These are phyloP conservation scores for Ganoderma boninense DNA, from an alignment of 1,284 basidiomycete genomes.

Conservation along the genomic window DNA sequence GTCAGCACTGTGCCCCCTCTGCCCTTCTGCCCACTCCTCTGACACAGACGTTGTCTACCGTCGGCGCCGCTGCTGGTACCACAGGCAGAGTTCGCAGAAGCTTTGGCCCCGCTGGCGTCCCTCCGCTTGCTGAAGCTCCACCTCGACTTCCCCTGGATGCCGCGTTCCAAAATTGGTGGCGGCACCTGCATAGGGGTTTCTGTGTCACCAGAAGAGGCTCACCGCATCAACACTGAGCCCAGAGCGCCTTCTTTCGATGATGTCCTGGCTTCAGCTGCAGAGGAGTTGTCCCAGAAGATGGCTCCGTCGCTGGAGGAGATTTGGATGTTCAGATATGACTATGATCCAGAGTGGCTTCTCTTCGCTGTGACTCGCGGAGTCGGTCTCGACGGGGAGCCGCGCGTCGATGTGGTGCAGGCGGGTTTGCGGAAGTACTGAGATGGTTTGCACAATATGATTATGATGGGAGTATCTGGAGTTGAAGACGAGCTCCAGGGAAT, in stretches of 20 bases:
- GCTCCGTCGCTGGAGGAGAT: not conserved
- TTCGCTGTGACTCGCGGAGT: not conserved
- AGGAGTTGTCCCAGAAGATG: not conserved
- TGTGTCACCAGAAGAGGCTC: not conserved
- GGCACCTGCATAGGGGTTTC: not conserved
- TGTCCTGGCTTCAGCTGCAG: not conserved
- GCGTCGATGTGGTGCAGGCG: no score
- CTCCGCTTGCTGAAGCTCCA: not conserved
- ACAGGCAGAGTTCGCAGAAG: not conserved
- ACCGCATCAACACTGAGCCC: no score
- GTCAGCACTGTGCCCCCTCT: no score
- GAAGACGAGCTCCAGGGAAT: no score
- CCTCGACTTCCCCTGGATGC: not conserved
- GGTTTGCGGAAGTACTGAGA: no score
- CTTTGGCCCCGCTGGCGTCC: not conserved
- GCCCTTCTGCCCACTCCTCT: no score
- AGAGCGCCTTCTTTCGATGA: not conserved
- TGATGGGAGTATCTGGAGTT: no score
- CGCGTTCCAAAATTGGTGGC: not conserved
- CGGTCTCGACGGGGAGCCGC: not conserved
- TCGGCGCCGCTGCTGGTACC: not conserved
- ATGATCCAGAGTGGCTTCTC: not conserved
- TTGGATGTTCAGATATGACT: not conserved
- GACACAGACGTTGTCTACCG: no score
- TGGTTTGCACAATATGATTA: no score